Conservation (phyloP, 2,329 filamentous ascomycete species). For the Fusarium begoniae region DNA sequence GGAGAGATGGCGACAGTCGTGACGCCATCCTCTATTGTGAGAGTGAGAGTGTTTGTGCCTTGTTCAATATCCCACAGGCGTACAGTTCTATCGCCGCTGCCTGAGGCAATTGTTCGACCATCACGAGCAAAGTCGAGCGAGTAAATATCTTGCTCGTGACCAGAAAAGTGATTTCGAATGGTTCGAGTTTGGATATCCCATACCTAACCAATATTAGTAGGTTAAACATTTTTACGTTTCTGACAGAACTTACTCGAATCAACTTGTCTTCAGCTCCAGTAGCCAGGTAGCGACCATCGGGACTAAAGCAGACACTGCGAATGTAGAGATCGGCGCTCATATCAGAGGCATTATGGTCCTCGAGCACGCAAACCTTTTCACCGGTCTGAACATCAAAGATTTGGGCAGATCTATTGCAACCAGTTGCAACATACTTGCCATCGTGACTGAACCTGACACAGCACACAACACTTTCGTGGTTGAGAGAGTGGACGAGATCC, state of each 20-base stretch:
- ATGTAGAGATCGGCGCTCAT: slow-evolving; percentile 95
- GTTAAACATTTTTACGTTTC: background rate
- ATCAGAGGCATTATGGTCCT: slow-evolving; percentile 83
- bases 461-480: slow-evolving; percentile 96
- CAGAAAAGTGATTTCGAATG: slow-evolving; percentile 93
- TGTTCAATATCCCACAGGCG: slow-evolving; percentile 95
- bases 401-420: slow-evolving; percentile 98
- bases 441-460: slow-evolving; percentile 97
- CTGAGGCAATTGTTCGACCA: slow-evolving; percentile 92
- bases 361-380: slow-evolving; percentile 86
- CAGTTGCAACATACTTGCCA: slow-evolving; percentile 94
- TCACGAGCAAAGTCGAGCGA: slow-evolving; percentile 95
- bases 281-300: slow-evolving; percentile 90
- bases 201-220: slow-evolving; percentile 66
- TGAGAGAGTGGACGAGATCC: slow-evolving; percentile 90
- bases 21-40: slow-evolving; percentile 95
- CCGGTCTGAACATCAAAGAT: slow-evolving; percentile 94
- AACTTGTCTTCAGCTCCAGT: slow-evolving; percentile 98
- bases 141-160: slow-evolving; percentile 98
- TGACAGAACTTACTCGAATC: slow-evolving; percentile 75
- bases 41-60: slow-evolving; percentile 81
- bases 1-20: slow-evolving; percentile 98
- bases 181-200: slow-evolving; percentile 89
- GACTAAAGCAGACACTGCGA: slow-evolving; percentile 97
- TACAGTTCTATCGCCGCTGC: slow-evolving; percentile 92